Conservation (phyloP, 2,329 filamentous ascomycete genomes). For the Aspergillus neoniger region DNA sequence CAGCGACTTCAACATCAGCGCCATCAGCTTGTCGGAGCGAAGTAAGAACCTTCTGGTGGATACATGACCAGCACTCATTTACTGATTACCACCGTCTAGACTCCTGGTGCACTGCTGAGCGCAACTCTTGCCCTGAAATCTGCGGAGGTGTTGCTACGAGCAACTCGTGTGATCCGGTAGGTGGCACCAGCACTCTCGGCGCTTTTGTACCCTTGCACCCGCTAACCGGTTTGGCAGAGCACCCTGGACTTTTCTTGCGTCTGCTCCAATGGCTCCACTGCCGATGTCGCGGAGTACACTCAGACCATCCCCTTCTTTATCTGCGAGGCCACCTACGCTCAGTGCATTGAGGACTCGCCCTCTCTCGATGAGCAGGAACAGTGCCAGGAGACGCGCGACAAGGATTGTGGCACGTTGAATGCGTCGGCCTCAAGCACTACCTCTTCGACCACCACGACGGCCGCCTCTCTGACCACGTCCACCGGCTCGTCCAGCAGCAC, state of each 20-base stretch:
- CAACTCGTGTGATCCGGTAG: constrained; percentile 62
- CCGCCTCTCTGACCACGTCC: constrained; percentile 6
- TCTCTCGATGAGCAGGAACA: constrained; percentile 47
- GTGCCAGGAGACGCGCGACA: constrained; percentile 47
- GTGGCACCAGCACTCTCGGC: constrained; percentile 26
- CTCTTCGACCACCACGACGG: neutral
- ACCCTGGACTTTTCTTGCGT: constrained; percentile 59
- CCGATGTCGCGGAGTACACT: constrained; percentile 58
- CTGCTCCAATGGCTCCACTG: constrained; percentile 57
- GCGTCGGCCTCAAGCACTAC: constrained; percentile 31
- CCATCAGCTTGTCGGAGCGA: constrained; percentile 5
- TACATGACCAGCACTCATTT: neutral
- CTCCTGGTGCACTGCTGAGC: constrained; percentile 61
- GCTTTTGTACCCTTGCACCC: constrained; percentile 13
- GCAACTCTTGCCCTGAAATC: constrained; percentile 61
- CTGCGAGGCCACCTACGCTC: constrained; percentile 55
- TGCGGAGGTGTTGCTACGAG: constrained; percentile 54
- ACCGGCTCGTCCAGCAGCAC: constrained; percentile 21
- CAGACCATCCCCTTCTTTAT: constrained; percentile 63
- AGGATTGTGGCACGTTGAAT: constrained; percentile 56
- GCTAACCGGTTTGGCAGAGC: constrained; percentile 35
- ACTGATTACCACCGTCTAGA: constrained; percentile 31
- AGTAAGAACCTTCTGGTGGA: constrained; percentile 1
- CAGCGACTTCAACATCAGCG: constrained; percentile 11
- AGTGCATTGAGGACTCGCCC: constrained; percentile 47